Conservation (phyloP, 176 grass and related monocot species). For the Avena insularis region DNA sequence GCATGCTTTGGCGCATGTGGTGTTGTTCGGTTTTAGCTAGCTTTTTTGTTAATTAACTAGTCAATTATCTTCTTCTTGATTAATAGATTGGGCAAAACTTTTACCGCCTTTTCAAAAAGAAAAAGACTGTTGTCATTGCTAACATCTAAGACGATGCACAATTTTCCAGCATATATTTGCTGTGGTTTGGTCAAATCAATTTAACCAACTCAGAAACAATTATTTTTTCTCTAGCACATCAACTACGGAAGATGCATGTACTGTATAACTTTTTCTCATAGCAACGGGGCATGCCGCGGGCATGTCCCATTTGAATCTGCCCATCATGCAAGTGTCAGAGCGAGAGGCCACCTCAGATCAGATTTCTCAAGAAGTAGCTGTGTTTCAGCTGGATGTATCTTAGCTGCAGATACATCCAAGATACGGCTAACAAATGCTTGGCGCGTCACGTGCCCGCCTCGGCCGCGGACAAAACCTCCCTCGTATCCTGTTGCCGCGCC, state of each 20-base stretch:
- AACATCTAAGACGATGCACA: not conserved
- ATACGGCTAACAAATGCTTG: slow-evolving; percentile 3
- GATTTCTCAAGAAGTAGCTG: not conserved
- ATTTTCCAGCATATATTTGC: not conserved
- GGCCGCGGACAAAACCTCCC: slow-evolving; percentile 35
- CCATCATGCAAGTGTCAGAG: not conserved
- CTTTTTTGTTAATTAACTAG: too few species aligned
- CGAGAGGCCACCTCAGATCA: not conserved
- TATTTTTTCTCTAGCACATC: not conserved
- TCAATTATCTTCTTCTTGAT: too few species aligned
- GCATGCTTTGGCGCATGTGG: too few species aligned
- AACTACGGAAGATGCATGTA: not conserved
- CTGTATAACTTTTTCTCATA: not conserved
- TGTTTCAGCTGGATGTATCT: not conserved
- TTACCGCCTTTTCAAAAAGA: too few species aligned
- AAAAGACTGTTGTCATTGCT: not conserved
- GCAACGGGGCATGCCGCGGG: not conserved
- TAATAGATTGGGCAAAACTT: too few species aligned
- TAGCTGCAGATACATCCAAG: not conserved
- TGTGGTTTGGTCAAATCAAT: not conserved
- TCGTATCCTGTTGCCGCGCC: slow-evolving; percentile 40
- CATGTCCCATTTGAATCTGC: not conserved
- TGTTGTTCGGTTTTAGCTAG: too few species aligned
- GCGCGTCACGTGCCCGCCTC: slow-evolving; percentile 37
- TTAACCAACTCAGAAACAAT: not conserved